Evolutionary conservation across 2,329 filamentous ascomycete species (phyloP), one percentile per base, ranked within the genome.

Genomic region (Lachnum nothofagi): DNA sequence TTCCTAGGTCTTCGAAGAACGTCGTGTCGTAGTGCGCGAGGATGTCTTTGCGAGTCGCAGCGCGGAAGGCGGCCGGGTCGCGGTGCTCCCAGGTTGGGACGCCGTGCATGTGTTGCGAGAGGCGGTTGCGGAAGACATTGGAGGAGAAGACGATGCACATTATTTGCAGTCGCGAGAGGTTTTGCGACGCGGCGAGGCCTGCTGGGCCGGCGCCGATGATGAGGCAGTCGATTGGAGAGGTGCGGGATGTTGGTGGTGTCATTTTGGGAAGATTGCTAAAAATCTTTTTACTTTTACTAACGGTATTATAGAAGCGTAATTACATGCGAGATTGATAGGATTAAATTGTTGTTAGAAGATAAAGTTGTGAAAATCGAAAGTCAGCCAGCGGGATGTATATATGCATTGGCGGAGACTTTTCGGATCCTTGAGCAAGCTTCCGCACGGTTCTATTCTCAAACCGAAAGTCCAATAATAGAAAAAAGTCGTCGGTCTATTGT

Each of bases 61-160:
- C 56, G 10, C 65, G 60, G 48, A 64, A 67, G 5, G 64, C 61
- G 0, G 41, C 41, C 5, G 67, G 68, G 19, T 58, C 31, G 17
- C 44, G 34, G 44, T 67, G 62, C 33, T 71, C 69, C 60, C 62
- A 68, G 3, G 57, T 65, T 1, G 57, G 48, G 2, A 73, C 58
- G 33, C 62, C 68, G 61, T 76, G 73, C 71, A 76, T 74, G 57
- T 73, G 68, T 3, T 53, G 48, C 4, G 67, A 63, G 7, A 55
- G 54, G 29, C 57, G 60, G 51, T 76, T 75, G 49, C 73, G 68
- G 57, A 71, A 75, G 3, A 56, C 50, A 2, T 56, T 57, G 0
- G 64, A 66, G 57, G 74, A 70, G 52, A 75, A 72, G 19, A 76
- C 61, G n/a, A 73, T 49, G 23, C 65, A 66, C 9, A 63, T 69